Evolutionary conservation across 805 yeast genomes (phyloP), one percentile per base, ranked within the genome.

Genomic region (Saccharomycopsis fermentans): DNA sequence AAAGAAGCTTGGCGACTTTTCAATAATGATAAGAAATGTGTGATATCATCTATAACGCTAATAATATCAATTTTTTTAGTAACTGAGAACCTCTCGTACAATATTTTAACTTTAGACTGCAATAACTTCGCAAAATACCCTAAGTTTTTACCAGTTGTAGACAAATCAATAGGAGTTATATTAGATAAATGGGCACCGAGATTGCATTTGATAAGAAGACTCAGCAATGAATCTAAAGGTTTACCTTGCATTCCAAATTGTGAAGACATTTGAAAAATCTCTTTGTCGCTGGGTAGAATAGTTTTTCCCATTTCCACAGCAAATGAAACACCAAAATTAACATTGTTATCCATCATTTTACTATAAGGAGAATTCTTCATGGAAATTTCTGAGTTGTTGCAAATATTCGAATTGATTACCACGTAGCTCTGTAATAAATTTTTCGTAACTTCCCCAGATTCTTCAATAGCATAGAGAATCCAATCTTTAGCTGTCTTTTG

Each of bases 221-320:
- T 83, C 0, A 96, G 85, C 36, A 86, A 76, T 0, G 89, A 81
- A 66, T 82, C 77, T 34, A 54, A 35, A 27, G 69, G 39, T 2
- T 35, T 35, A 37, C 16, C 32, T 34, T 26, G n/a, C 35, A 24
- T 27, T 5, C 37, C 50, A n/a, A 34, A 37, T 32, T 55, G 21
- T 66, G 59, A 12, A 65, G 63, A 55, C 47, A 83, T 73, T 50
- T 79, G 77, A 1, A 81, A 77, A 32, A 84, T 69, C 65, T 87
- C 94, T 51, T 84, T 73, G 65, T 89, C 95, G 32, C 76, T 77
- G 19, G 84, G 76, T n/a, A 83, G 72, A 12, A 89, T 78, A 4
- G 80, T 69, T 3, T 94, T 90, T 1, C 96, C 96, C 84, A 90
- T 80, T 63, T 88, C 94, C 59, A 91, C 73, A 0, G 99, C 98